Conservation (phyloP, 1,284 basidiomycete genomes). For the Malassezia psittaci region DNA sequence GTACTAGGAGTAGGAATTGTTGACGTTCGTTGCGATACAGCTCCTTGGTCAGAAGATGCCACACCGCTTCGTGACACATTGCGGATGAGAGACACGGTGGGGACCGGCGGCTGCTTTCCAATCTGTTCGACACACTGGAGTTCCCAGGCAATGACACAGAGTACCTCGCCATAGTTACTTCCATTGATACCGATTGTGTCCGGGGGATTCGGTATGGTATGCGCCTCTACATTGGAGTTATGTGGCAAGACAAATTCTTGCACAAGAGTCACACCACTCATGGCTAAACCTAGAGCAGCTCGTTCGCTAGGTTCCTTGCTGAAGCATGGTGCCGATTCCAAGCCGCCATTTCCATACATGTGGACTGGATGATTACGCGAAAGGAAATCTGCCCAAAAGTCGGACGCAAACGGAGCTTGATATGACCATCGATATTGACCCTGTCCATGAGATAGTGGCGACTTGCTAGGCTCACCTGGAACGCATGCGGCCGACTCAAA, state of each 20-base stretch:
- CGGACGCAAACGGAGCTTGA: slow-evolving; percentile 46
- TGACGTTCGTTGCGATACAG: not conserved
- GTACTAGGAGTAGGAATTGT: not conserved
- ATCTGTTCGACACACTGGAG: slow-evolving; percentile 44
- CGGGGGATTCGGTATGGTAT: slow-evolving; percentile 11
- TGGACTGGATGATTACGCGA: slow-evolving; percentile 45
- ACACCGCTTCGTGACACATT: not conserved
- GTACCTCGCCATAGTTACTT: slow-evolving; percentile 46
- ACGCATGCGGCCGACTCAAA: not conserved
- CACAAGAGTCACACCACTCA: slow-evolving; percentile 45
- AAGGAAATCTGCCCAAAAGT: slow-evolving; percentile 48
- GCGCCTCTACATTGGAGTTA: slow-evolving; percentile 2
- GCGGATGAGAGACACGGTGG: slow-evolving; percentile 28
- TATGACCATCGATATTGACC: slow-evolving; percentile 38
- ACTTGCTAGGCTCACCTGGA: not conserved
- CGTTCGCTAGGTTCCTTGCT: slow-evolving; percentile 45
- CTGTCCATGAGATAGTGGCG: not conserved
- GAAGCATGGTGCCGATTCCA: slow-evolving; percentile 29
- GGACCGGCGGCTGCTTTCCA: slow-evolving; percentile 29
- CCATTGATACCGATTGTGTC: slow-evolving; percentile 24
- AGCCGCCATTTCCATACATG: slow-evolving; percentile 24
- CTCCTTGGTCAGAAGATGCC: not conserved
- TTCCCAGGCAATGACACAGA: slow-evolving; percentile 49
- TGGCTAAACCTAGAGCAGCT: slow-evolving; percentile 41
- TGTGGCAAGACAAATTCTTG: slow-evolving; percentile 48